Conservation (phyloP, 192 early-diverging fungal genomes). For the Podila horticola region DNA sequence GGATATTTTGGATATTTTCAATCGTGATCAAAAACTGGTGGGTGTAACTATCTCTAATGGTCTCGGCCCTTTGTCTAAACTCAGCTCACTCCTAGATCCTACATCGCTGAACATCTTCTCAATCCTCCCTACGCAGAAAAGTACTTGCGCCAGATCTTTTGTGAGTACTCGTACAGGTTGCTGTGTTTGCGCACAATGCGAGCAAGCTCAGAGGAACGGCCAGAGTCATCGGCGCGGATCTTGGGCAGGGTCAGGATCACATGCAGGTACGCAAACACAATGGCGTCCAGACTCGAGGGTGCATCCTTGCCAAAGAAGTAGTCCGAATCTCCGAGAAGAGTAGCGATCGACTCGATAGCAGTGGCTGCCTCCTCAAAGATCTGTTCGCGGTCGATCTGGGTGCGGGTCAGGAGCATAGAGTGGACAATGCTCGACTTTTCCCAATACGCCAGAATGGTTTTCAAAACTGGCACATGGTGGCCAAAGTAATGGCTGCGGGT, state of each 20-base stretch:
- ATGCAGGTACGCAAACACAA: slow-evolving; percentile 46
- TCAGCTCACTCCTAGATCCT: too few relatives aligned
- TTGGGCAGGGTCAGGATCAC: slow-evolving; percentile 43
- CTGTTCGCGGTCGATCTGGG: slow-evolving; percentile 46
- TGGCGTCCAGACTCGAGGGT: slow-evolving; percentile 36
- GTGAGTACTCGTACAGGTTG: slow-evolving; percentile 39
- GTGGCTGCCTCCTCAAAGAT: slow-evolving; percentile 46
- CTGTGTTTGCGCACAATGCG: slow-evolving; percentile 41
- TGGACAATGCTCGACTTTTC: slow-evolving; percentile 33
- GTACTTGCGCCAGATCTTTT: slow-evolving; percentile 47
- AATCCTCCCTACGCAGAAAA: slow-evolving; percentile 13
- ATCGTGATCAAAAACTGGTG: too few relatives aligned
- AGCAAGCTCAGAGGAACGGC: slow-evolving; percentile 35
- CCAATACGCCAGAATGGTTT: slow-evolving; percentile 15
- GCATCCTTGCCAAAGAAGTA: slow-evolving; percentile 42
- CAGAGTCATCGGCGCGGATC: slow-evolving; percentile 31
- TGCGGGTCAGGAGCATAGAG: slow-evolving; percentile 43
- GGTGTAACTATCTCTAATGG: too few relatives aligned
- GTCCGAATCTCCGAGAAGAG: slow-evolving; percentile 22
- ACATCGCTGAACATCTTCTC: neutral
- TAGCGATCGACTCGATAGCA: slow-evolving; percentile 29
- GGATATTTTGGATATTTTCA: too few relatives aligned
- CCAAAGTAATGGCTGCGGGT: slow-evolving; percentile 49
- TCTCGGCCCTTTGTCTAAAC: too few relatives aligned
- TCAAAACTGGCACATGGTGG: slow-evolving; percentile 27